Evolutionary conservation across 2,329 filamentous ascomycete species (phyloP), one percentile per base, ranked within the genome.

Genomic region (Hysterium pulicare): DNA sequence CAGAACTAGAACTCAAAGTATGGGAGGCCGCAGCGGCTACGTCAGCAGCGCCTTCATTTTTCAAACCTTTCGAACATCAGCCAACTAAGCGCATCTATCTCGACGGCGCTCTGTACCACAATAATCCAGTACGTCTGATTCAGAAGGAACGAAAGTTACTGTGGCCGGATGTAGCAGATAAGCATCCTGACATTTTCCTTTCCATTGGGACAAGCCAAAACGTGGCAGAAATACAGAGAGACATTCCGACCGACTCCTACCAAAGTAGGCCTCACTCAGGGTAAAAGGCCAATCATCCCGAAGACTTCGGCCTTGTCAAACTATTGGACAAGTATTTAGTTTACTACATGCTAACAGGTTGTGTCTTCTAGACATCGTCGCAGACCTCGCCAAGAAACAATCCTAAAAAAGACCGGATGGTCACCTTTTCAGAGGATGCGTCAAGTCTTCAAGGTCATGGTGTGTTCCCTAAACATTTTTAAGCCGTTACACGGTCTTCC

Each of bases 61-160:
- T 75, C 54, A 69, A 68, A 39, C 67, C 68, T 0, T 73, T 73
- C 48, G 55, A 58, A 7, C 65, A 75, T 41, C 49, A 55, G n/a
- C 54, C 62, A 17, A 69, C 69, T 1, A 63, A 64, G 36, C 54
- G 59, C 16, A 59, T 51, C 1, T 76, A 71, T 44, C 49, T 69
- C 2, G 72, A 75, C 42, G 72, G 71, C 5, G 71, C 65, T 4
- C 42, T 74, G 2, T 63, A 64, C 16, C 62, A 68, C 47, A 68
- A 70, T 34, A 75, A 76, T 33, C 73, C 72, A 7, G 60, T 72
- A 6, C 47, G 56, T 5, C 60, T 75, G 38, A 72, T 72, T 2
- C 66, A 75, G 35, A 45, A 59, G 22, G 73, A 75, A 47, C 45
- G 64, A 15, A 65, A 61, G 40, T 43, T 54, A 4, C 43, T 58